A percentile compares a stretch with the other conserved stretches of the same genome.
These are phyloP conservation scores for Citropsis articulata DNA, from an alignment of 345 rosid genomes.

Conservation along the genomic window DNA sequence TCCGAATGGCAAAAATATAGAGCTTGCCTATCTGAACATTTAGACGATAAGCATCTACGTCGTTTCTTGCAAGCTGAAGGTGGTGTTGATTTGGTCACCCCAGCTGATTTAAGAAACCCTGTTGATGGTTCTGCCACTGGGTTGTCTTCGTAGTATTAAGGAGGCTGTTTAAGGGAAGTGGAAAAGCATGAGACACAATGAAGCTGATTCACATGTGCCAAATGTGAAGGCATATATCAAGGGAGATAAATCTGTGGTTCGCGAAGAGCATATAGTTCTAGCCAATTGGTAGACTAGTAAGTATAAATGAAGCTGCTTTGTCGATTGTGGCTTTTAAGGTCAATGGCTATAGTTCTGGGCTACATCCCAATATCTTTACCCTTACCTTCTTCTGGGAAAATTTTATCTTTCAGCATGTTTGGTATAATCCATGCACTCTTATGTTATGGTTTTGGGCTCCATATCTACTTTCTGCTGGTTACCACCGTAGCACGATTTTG, in stretches of 20 bases:
- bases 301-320: neutral
- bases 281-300: neutral
- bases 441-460: neutral
- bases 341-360: neutral
- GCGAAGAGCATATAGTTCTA: neutral
- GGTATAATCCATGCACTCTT: neutral
- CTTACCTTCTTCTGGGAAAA: neutral
- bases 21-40: conserved; percentile 73
- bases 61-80: conserved; percentile 67
- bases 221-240: neutral
- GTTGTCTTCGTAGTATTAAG: conserved; percentile 16
- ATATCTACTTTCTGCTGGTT: neutral
- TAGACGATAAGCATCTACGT: conserved; percentile 72
- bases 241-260: neutral
- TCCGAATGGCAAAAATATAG: conserved; percentile 77
- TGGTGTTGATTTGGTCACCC: conserved; percentile 19
- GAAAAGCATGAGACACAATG: neutral
- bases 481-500: neutral
- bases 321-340: neutral
- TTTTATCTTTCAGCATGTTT: neutral
- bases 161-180: neutral
- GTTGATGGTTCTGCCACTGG: conserved; percentile 23
- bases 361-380: neutral
- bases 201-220: neutral
- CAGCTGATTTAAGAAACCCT: conserved; percentile 30